A percentile compares a stretch with the other conserved stretches of the same genome.
Conservation (phyloP, 108 stramenopile genomes). For the Nannochloropsis granulata region DNA sequence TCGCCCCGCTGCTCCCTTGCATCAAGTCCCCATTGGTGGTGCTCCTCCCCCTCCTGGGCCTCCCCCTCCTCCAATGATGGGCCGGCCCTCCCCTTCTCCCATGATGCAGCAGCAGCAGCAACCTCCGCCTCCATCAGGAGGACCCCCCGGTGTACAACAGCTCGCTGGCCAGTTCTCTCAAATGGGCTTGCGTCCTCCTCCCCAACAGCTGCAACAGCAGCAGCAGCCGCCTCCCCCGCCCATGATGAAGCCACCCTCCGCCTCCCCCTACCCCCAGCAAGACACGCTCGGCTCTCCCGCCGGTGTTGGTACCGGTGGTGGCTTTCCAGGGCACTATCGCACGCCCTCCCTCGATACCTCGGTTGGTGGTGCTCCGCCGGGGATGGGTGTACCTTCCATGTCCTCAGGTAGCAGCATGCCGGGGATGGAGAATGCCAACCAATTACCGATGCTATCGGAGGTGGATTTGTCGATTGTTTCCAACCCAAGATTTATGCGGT, state of each 20-base stretch:
- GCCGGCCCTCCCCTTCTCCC: not conserved
- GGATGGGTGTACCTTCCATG: not conserved
- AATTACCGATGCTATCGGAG: slow-evolving; percentile 13
- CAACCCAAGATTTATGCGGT: slow-evolving; percentile 31
- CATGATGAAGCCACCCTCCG: not conserved
- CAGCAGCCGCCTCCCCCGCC: not conserved
- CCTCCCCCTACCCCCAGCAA: not conserved
- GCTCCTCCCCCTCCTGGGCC: not conserved
- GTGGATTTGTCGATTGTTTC: slow-evolving; percentile 29
- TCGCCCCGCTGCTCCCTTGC: not conserved
- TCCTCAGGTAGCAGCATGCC: not conserved
- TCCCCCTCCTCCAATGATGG: not conserved
- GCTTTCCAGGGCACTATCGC: not conserved
- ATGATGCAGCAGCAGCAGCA: not conserved
- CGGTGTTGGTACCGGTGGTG: not conserved
- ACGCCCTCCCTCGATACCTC: not conserved
- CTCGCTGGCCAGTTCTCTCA: not conserved
- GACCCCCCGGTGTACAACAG: not conserved
- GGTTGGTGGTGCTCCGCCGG: not conserved
- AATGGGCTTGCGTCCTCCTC: not conserved
- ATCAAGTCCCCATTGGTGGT: not conserved
- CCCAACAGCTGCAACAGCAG: not conserved
- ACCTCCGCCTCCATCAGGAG: not conserved
- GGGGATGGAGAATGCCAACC: not conserved
- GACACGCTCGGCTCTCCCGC: not conserved